phyloP scores from a whole-genome alignment of 1,284 basidiomycete genomes.

The Tilletiopsis washingtonensis region DNA sequence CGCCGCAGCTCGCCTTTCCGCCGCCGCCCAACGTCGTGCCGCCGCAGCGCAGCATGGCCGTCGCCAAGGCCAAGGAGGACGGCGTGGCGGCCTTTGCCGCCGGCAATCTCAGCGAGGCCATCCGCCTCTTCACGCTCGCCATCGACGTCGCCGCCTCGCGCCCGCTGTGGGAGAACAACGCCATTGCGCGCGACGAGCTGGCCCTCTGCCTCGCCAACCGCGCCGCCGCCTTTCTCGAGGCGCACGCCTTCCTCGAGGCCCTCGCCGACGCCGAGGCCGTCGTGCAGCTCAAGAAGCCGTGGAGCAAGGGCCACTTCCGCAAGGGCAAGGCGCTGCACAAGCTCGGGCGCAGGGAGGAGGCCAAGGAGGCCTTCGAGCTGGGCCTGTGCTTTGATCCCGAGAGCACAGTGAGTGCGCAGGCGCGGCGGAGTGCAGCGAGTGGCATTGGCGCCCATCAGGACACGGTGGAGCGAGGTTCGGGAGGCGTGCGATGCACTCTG shows the following conservation, averaged over 20 bases:
- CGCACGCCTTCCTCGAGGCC: slow-evolving; percentile 69
- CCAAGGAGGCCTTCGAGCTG: slow-evolving; percentile 69
- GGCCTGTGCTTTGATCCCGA: slow-evolving; percentile 84
- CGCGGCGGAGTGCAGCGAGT: too few relatives aligned
- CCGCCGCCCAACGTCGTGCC: slow-evolving; percentile 45
- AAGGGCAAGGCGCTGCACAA: slow-evolving; percentile 78
- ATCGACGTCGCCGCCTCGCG: slow-evolving; percentile 72
- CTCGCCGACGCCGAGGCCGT: slow-evolving; percentile 86
- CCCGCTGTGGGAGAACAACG: slow-evolving; percentile 79
- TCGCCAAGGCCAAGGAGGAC: slow-evolving; percentile 42
- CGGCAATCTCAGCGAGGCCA: slow-evolving; percentile 61
- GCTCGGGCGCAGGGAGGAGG: slow-evolving; percentile 65
- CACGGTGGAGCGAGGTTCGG: too few relatives aligned
- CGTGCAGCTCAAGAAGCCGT: slow-evolving; percentile 71
- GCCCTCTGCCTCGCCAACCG: slow-evolving; percentile 82
- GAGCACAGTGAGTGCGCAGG: slow-evolving; percentile 52
- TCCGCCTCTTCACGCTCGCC: slow-evolving; percentile 75
- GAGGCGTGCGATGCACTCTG: too few relatives aligned
- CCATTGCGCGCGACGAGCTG: slow-evolving; percentile 77
- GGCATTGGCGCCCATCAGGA: too few relatives aligned
- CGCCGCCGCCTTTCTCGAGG: slow-evolving; percentile 72
- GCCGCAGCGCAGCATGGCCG: slow-evolving; percentile 34
- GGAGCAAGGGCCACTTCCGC: slow-evolving; percentile 93
- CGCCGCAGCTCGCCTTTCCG: slow-evolving; percentile 39
- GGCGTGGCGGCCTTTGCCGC: slow-evolving; percentile 39